Percentiles rank a stretch among this genome's conserved stretches.
Conservation (phyloP, 2,329 filamentous ascomycete genomes). For the Venturia oleaginea region DNA sequence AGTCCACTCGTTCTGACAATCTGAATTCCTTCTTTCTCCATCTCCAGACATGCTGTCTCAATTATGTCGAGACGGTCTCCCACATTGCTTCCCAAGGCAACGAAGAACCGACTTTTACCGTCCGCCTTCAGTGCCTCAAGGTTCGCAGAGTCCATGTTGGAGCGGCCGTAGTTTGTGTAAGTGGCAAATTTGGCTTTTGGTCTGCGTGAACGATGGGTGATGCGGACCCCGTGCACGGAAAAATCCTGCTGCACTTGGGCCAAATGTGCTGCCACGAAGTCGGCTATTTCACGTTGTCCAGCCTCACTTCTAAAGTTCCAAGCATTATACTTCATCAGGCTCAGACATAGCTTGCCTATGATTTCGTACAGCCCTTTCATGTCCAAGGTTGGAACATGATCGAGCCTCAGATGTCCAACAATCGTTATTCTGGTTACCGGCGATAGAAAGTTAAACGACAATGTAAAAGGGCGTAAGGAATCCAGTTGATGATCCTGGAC, state of each 20-base stretch:
- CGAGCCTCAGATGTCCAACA: background rate
- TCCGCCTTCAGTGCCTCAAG: background rate
- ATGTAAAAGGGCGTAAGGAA: background rate
- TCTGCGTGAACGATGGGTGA: background rate
- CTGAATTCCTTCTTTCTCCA: conserved; percentile 64
- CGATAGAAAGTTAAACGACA: background rate
- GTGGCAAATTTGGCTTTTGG: background rate
- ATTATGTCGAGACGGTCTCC: conserved; percentile 80
- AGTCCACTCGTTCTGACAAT: conserved; percentile 75
- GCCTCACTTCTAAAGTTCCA: background rate
- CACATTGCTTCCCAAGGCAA: conserved; percentile 88
- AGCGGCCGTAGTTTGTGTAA: background rate
- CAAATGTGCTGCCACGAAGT: background rate
- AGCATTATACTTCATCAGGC: background rate
- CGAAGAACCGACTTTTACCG: conserved; percentile 22
- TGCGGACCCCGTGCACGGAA: background rate
- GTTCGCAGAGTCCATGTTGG: background rate
- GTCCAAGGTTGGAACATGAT: background rate
- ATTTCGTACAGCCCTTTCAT: background rate
- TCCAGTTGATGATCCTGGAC: background rate
- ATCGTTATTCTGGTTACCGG: background rate
- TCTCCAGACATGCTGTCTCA: conserved; percentile 69
- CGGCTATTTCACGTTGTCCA: background rate
- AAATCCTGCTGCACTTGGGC: background rate
- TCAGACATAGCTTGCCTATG: background rate